A percentile compares a stretch with the other conserved stretches of the same genome.
These are phyloP conservation scores for Yamadazyma paraphyllophila DNA, from an alignment of 805 yeast species.

Conservation along the genomic window DNA sequence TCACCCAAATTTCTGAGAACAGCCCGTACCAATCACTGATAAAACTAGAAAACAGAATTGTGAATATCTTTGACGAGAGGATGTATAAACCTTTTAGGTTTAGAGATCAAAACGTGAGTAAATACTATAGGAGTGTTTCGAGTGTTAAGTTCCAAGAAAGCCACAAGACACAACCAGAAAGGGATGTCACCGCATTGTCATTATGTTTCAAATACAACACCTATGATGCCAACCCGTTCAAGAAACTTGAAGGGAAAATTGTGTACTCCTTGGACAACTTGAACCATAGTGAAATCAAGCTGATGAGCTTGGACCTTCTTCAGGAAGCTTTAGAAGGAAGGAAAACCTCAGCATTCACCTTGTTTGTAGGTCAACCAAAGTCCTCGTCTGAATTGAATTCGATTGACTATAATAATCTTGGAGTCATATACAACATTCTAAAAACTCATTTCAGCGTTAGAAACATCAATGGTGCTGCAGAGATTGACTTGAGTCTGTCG, in stretches of 20 bases:
- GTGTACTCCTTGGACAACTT: constrained; percentile 30
- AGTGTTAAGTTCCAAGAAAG: not conserved
- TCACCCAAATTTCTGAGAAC: constrained; percentile 11
- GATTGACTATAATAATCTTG: constrained; percentile 31
- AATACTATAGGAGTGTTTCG: constrained; percentile 4
- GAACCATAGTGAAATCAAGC: constrained; percentile 20
- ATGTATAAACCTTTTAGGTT: constrained; percentile 16
- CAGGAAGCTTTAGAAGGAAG: constrained; percentile 30
- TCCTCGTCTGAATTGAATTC: constrained; percentile 14
- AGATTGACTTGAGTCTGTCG: constrained; percentile 8
- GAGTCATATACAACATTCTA: constrained; percentile 30
- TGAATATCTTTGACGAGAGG: constrained; percentile 17
- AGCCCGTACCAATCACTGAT: not conserved
- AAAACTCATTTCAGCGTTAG: constrained; percentile 31
- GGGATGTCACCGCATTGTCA: constrained; percentile 28
- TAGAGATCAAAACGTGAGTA: constrained; percentile 18
- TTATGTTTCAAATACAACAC: constrained; percentile 34
- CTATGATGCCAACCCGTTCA: constrained; percentile 33
- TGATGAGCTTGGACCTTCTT: constrained; percentile 20
- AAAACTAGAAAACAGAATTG: constrained; percentile 9
- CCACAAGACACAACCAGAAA: not conserved
- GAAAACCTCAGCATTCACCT: constrained; percentile 19
- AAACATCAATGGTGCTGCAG: constrained; percentile 29
- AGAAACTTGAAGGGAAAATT: constrained; percentile 20
- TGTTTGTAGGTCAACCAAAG: constrained; percentile 13